These are phyloP conservation scores for Candida sanyaensis DNA, from an alignment of 1,139 yeast species.

Conservation along the genomic window DNA sequence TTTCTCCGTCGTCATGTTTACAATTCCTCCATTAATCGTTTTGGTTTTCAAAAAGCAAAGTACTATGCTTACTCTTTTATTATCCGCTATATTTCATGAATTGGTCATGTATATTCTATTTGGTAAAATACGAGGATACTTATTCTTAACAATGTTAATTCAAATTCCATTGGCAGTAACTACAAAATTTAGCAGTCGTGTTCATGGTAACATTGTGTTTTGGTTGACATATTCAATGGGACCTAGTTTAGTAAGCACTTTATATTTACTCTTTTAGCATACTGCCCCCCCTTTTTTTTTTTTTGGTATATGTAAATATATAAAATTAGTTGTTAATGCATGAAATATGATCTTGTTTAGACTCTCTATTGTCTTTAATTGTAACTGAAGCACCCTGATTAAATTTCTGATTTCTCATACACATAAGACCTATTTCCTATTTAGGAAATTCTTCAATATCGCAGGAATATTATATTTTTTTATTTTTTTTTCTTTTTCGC, in stretches of 20 bases:
- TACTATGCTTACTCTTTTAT: constrained; percentile 74
- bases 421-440: neutral
- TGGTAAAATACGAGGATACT: constrained; percentile 75
- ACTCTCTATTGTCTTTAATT: no score
- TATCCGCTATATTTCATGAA: constrained; percentile 86
- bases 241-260: constrained; percentile 84
- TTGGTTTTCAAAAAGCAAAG: constrained; percentile 69
- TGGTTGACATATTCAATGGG: constrained; percentile 93
- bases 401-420: neutral
- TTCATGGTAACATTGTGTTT: constrained; percentile 78
- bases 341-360: neutral
- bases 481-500: no score
- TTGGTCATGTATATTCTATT: constrained; percentile 89
- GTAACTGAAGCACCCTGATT: no score
- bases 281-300: neutral
- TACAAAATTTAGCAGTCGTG: constrained; percentile 51
- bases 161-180: constrained; percentile 68
- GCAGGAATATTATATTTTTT: no score
- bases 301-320: neutral
- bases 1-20: constrained; percentile 91
- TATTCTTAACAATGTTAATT: constrained; percentile 78
- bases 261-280: constrained; percentile 72
- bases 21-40: constrained; percentile 81
- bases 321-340: no score
- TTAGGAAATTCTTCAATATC: constrained; percentile 1